Conservation (phyloP, 495 filamentous ascomycete species). For the Hamigera avellanea region DNA sequence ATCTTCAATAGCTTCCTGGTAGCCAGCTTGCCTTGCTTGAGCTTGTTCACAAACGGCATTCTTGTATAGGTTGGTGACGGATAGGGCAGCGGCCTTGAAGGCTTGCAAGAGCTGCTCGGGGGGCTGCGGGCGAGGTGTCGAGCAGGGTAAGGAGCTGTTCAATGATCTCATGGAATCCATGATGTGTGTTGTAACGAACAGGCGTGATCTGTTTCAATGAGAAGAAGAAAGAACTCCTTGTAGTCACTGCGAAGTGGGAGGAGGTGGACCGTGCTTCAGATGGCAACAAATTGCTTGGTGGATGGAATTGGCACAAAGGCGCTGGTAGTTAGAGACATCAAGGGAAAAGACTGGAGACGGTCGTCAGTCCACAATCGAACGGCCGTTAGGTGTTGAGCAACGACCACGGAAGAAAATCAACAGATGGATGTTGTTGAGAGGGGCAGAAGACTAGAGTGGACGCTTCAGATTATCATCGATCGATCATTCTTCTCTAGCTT, state of each 20-base stretch:
- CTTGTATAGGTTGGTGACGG: conserved; percentile 94
- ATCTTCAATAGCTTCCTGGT: conserved; percentile 91
- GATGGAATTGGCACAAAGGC: too few relatives aligned
- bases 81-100: conserved; percentile 86
- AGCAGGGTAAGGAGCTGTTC: conserved; percentile 54
- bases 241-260: not conserved
- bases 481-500: not conserved
- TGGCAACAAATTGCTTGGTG: too few relatives aligned
- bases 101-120: conserved; percentile 73
- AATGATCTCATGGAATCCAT: conserved; percentile 70
- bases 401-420: too few relatives aligned
- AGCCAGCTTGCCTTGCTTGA: conserved; percentile 66
- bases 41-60: conserved; percentile 65
- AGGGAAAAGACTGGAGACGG: too few relatives aligned
- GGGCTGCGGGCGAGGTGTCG: conserved; percentile 44
- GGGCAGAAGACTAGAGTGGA: conserved; percentile 3
- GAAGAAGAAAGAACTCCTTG: too few relatives aligned
- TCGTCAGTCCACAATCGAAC: too few relatives aligned
- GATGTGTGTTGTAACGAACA: conserved; percentile 3
- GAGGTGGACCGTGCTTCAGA: not conserved
- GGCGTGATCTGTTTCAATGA: not conserved
- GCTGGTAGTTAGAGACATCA: too few relatives aligned
- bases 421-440: conserved; percentile 3
- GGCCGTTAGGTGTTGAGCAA: too few relatives aligned
- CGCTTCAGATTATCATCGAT: conserved; percentile 13